Evolutionary conservation across 2,329 filamentous ascomycete genomes (phyloP), one percentile per base, ranked within the genome.

Genomic region (Beauveria australis): DNA sequence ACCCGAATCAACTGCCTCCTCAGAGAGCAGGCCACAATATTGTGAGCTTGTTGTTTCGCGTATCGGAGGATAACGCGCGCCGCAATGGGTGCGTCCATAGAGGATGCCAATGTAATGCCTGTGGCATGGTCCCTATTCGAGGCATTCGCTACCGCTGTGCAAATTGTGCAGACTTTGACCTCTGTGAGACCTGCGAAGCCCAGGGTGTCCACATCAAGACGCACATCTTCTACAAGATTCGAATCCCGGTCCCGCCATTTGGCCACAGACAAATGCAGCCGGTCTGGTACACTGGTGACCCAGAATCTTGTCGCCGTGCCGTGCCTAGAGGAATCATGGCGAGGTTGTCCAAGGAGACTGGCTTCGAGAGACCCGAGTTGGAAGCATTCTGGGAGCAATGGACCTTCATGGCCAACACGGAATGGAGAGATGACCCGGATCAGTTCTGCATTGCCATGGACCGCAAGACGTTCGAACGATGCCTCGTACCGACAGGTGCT

Each of bases 371-470:
- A 30, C 88, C 91, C 1, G 91, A 96, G 72, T 78, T 99, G 6
- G 93, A 97, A 74, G 93, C 92, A 7, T 84, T 96, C 47, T 97
- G 92, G 88, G 93, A 97, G 69, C 93, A 97, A 70, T 99, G 96
- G 82, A 92, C 90, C 5, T 97, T 92, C 71, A 87, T 97, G 74
- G 93, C 93, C 47, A 93, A 89, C 66, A 88, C 87, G 6, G 87
- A 93, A 70, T 96, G 89, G 88, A 78, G 85, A 40, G 83, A 88
- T 19, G 93, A 97, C 70, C 89, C 91, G 0, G 86, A 89, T 66
- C 82, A 87, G 24, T 80, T 97, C 47, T 80, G 83, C 60, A 81
- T 93, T 66, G 94, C 92, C 40, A 95, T 97, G 78, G 92, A 97
- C 70, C 86, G 92, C 63, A 89, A 89, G 73, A 96, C 91, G 0